Percentiles rank a stretch among this genome's conserved stretches.
phyloP scores from a whole-genome alignment of 306 rosid species.

The Quercus alba region DNA sequence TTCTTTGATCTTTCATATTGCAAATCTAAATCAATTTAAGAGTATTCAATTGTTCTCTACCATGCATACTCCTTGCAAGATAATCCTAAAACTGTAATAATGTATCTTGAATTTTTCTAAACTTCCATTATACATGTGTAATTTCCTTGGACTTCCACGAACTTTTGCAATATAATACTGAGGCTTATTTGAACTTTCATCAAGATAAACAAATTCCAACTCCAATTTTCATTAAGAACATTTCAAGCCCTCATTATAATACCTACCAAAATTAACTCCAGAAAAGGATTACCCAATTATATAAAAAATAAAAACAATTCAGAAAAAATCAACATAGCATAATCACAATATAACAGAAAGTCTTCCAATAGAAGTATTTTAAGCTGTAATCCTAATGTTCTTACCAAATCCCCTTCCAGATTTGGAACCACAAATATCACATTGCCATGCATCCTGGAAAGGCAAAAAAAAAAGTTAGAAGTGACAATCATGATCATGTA shows the following conservation, averaged over 20 bases:
- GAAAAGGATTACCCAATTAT: not conserved
- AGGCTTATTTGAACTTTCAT: not conserved
- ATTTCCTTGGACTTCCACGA: not conserved
- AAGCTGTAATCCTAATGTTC: slow-evolving; percentile 2
- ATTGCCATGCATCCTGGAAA: slow-evolving; percentile 92
- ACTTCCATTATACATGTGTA: not conserved
- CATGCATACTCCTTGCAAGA: not conserved
- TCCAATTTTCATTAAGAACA: not conserved
- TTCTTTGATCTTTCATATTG: too few species aligned
- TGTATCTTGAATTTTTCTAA: not conserved
- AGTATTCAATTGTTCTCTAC: too few species aligned
- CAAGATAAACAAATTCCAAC: not conserved
- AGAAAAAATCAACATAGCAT: not conserved
- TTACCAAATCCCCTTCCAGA: slow-evolving; percentile 99
- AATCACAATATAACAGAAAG: not conserved
- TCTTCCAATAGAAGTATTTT: not conserved
- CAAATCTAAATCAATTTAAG: too few species aligned
- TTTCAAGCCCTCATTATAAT: not conserved
- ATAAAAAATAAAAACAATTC: not conserved
- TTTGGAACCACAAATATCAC: slow-evolving; percentile 89
- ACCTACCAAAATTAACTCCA: not conserved
- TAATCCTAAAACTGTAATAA: not conserved
- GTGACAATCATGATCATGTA: slow-evolving; percentile 1
- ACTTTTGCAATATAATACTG: not conserved
- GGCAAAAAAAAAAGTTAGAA: not conserved